Evolutionary conservation across 225 moss, liverwort and hornwort species (phyloP).

Genomic region (Polytrichum commune): DNA sequence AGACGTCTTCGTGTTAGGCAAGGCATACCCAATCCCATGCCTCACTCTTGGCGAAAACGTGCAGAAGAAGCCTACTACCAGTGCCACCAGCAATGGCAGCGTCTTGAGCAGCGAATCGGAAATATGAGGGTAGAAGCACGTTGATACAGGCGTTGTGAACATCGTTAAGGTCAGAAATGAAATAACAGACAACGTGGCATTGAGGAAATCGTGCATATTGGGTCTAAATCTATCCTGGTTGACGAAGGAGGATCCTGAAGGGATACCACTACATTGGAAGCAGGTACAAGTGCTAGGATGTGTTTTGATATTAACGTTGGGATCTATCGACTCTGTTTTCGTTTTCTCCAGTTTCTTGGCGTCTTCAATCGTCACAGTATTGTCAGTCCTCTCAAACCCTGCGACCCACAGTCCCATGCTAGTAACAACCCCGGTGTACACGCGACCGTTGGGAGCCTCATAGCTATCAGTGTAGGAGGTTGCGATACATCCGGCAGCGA

Average conservation of each 20-base stretch:
- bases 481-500: conserved; percentile 24
- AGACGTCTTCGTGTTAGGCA: neutral
- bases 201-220: conserved; percentile 27
- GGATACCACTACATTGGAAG: conserved; percentile 5
- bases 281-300: neutral
- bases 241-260: neutral
- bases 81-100: conserved; percentile 23
- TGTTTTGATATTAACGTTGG: neutral
- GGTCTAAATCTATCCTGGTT: neutral
- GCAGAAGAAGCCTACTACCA: conserved; percentile 23
- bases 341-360: neutral
- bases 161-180: conserved; percentile 27
- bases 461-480: conserved; percentile 62
- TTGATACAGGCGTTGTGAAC: conserved; percentile 30
- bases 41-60: conserved; percentile 39
- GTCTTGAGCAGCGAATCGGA: conserved; percentile 23
- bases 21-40: conserved; percentile 43
- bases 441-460: conserved; percentile 25
- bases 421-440: conserved; percentile 56
- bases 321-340: neutral
- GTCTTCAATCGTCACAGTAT: neutral
- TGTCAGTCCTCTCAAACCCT: conserved; percentile 1
- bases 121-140: conserved; percentile 20
- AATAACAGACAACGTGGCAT: conserved; percentile 24
- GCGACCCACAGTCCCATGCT: conserved; percentile 39